Percentiles rank a stretch among this genome's conserved stretches.
These are phyloP conservation scores for Melastoma candidum DNA, from an alignment of 441 rosid species.

Conservation along the genomic window DNA sequence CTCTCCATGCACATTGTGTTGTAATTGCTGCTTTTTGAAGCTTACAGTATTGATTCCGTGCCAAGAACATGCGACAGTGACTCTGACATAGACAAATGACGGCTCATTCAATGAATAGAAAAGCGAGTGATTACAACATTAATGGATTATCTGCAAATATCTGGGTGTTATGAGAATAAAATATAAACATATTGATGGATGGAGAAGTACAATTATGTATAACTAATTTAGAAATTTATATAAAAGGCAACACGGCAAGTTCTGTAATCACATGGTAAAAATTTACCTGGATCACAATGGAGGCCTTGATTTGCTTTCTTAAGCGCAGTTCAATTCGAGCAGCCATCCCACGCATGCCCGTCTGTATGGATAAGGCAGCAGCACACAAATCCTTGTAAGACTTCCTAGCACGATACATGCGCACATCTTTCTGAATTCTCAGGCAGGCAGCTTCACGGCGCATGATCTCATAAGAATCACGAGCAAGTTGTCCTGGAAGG, in stretches of 20 bases:
- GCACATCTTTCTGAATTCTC: constrained; percentile 63
- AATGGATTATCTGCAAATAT: too few relatives aligned
- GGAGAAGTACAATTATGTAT: too few relatives aligned
- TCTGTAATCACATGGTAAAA: too few relatives aligned
- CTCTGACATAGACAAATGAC: constrained; percentile 37
- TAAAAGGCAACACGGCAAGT: too few relatives aligned
- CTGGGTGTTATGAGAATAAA: too few relatives aligned
- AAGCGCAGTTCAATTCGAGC: constrained; percentile 43
- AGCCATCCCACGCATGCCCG: constrained; percentile 67
- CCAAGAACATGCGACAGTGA: constrained; percentile 48
- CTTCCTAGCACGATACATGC: constrained; percentile 45
- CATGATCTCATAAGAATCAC: constrained; percentile 40
- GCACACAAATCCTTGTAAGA: constrained; percentile 34
- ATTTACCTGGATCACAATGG: constrained; percentile 65
- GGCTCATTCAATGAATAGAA: constrained; percentile 1
- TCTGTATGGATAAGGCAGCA: constrained; percentile 63
- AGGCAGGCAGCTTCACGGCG: constrained; percentile 68
- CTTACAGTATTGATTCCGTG: constrained; percentile 31
- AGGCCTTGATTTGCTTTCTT: constrained; percentile 54
- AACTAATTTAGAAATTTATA: too few relatives aligned
- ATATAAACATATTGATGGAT: too few relatives aligned
- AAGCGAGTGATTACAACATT: neutral
- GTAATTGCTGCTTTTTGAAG: constrained; percentile 54
- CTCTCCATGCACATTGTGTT: constrained; percentile 78
- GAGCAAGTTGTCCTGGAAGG: constrained; percentile 57